phyloP scores from a whole-genome alignment of 306 rosid species.

The Styphnolobium japonicum region DNA sequence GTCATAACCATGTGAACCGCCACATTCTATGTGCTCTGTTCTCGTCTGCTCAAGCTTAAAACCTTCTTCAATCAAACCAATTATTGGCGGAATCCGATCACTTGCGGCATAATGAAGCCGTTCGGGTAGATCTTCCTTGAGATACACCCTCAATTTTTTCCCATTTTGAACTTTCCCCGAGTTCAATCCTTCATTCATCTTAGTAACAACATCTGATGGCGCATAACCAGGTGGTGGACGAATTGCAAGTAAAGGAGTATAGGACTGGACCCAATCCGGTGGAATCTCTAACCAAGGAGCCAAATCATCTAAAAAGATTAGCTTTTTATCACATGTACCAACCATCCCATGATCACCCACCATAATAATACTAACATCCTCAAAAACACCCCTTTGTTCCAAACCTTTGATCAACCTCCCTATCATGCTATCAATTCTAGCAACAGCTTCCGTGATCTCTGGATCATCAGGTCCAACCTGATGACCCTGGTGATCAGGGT shows the following conservation, averaged over 20 bases:
- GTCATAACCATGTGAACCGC: conserved; percentile 93
- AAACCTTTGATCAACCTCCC: conserved; percentile 79
- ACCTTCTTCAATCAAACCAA: conserved; percentile 75
- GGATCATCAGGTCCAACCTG: conserved; percentile 88
- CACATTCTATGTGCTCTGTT: conserved; percentile 54
- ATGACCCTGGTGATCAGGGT: conserved; percentile 98
- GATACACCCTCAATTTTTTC: conserved; percentile 52
- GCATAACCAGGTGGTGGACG: conserved; percentile 50
- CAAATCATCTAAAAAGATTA: conserved; percentile 67
- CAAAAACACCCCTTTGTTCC: conserved; percentile 65
- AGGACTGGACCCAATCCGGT: conserved; percentile 54
- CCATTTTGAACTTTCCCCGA: conserved; percentile 80
- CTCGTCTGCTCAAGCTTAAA: conserved; percentile 70
- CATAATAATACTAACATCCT: conserved; percentile 73
- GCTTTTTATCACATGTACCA: conserved; percentile 77
- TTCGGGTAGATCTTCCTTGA: conserved; percentile 79
- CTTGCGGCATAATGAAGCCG: conserved; percentile 68
- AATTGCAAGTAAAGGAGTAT: conserved; percentile 68
- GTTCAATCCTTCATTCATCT: conserved; percentile 64
- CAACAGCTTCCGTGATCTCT: conserved; percentile 65
- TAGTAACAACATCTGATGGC: conserved; percentile 37
- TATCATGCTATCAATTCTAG: conserved; percentile 59
- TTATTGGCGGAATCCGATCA: conserved; percentile 69
- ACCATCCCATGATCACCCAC: conserved; percentile 99
- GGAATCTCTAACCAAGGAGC: conserved; percentile 62